Percentiles rank a stretch among this genome's conserved stretches.
These are phyloP conservation scores for Apiotrichum laibachii DNA, from an alignment of 1,284 basidiomycete genomes.

Conservation along the genomic window DNA sequence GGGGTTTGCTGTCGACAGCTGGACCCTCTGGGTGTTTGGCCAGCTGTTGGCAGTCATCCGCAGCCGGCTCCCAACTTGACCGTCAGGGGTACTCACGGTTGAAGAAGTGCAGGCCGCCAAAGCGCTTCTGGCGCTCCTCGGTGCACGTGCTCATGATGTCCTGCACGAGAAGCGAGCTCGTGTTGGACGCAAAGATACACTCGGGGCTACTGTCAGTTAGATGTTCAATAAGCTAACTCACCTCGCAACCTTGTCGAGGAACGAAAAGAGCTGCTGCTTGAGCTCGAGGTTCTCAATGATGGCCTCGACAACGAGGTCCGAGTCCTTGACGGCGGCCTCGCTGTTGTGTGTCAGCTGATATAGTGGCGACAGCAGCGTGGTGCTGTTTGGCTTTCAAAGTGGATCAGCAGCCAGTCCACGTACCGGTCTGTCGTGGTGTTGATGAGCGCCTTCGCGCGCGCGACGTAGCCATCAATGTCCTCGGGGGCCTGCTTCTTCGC, in stretches of 20 bases:
- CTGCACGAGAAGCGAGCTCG: slow-evolving; percentile 56
- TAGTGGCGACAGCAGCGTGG: too few relatives aligned
- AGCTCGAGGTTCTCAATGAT: slow-evolving; percentile 59
- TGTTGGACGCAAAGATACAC: slow-evolving; percentile 58
- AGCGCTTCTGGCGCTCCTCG: slow-evolving; percentile 46
- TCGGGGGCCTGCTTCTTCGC: slow-evolving; percentile 55
- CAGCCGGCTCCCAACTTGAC: too few relatives aligned
- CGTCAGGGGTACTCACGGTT: slow-evolving; percentile 39
- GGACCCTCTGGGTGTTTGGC: too few relatives aligned
- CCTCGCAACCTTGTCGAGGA: slow-evolving; percentile 55
- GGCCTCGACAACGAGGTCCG: slow-evolving; percentile 60
- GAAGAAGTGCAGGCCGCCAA: slow-evolving; percentile 59
- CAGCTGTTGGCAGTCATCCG: too few relatives aligned
- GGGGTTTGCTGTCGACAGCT: too few relatives aligned
- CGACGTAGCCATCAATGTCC: slow-evolving; percentile 44
- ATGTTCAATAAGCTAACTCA: too few relatives aligned
- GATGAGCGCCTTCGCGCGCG: slow-evolving; percentile 53
- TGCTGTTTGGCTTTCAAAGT: too few relatives aligned
- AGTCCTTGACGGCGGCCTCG: slow-evolving; percentile 52
- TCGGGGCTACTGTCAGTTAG: slow-evolving; percentile 16
- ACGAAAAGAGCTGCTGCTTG: slow-evolving; percentile 57
- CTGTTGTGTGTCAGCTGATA: slow-evolving; percentile 20
- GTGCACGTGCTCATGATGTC: slow-evolving; percentile 53
- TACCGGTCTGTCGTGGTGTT: slow-evolving; percentile 54
- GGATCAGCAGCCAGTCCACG: slow-evolving; percentile 16